phyloP scores from a whole-genome alignment of 208 protist species.

The Acanthamoeba triangularis region DNA sequence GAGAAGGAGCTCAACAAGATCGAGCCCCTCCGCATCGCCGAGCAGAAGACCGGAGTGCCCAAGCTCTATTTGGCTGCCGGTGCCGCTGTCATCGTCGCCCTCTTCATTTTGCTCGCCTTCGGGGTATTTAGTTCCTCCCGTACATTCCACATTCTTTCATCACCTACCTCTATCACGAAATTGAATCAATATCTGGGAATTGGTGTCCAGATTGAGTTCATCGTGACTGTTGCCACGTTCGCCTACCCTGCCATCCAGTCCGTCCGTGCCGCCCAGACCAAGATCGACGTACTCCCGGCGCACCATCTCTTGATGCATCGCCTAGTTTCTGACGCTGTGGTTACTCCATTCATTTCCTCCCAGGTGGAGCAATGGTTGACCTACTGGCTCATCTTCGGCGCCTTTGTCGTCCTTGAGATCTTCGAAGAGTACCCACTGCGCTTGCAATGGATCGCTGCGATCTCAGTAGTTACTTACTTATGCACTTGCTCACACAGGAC shows the following conservation, averaged over 20 bases:
- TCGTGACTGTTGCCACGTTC: not conserved
- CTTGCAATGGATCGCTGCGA: too few relatives aligned
- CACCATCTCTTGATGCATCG: too few relatives aligned
- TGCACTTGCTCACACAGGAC: not conserved
- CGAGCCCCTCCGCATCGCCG: constrained; percentile 7
- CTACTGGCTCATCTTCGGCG: constrained; percentile 59
- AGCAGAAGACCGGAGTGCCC: constrained; percentile 48
- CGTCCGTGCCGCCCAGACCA: constrained; percentile 21
- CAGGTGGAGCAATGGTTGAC: constrained; percentile 64
- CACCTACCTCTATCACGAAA: too few relatives aligned
- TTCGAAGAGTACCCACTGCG: not conserved
- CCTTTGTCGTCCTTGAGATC: constrained; percentile 15
- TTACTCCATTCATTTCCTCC: too few relatives aligned
- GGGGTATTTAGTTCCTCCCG: not conserved
- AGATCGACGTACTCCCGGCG: constrained; percentile 33
- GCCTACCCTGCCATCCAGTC: constrained; percentile 47
- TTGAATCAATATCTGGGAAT: not conserved
- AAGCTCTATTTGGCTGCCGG: constrained; percentile 37
- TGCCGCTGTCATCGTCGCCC: constrained; percentile 4
- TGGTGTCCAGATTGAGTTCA: not conserved
- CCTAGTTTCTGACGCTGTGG: too few relatives aligned
- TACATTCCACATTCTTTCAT: not conserved
- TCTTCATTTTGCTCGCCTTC: constrained; percentile 4
- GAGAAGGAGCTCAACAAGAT: constrained; percentile 63
- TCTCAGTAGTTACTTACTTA: not conserved